Percentiles rank a stretch among this genome's conserved stretches.
These are phyloP conservation scores for Coniella vitis DNA, from an alignment of 2,329 filamentous ascomycete genomes.

Conservation along the genomic window DNA sequence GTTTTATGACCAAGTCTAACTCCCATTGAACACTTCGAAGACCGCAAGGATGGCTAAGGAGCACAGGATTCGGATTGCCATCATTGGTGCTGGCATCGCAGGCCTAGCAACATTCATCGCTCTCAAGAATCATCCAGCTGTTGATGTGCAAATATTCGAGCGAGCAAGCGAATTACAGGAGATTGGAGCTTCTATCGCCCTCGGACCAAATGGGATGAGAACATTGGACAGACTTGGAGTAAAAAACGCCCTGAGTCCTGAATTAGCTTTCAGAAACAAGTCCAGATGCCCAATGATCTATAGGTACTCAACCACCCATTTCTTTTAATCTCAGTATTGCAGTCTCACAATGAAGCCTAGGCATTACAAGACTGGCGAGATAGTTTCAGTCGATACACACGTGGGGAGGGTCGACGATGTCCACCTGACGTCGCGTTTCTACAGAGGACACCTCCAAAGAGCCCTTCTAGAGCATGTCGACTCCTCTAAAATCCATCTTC, in stretches of 20 bases:
- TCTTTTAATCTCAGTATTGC: neutral
- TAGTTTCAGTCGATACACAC: conserved; percentile 36
- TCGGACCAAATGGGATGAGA: conserved; percentile 47
- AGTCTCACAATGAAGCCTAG: conserved; percentile 17
- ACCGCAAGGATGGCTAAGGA: neutral
- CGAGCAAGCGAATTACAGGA: conserved; percentile 38
- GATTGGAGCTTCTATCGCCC: conserved; percentile 40
- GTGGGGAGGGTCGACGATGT: conserved; percentile 28
- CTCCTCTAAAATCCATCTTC: conserved; percentile 32
- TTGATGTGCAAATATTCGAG: conserved; percentile 44
- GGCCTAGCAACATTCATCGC: conserved; percentile 42
- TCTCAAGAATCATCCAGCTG: conserved; percentile 24
- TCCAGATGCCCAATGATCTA: conserved; percentile 39
- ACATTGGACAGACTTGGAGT: conserved; percentile 45
- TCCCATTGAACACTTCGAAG: no score
- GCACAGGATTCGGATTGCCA: conserved; percentile 32
- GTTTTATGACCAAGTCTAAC: no score
- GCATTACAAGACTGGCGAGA: conserved; percentile 37
- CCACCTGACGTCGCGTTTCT: conserved; percentile 38
- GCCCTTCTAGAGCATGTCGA: conserved; percentile 40
- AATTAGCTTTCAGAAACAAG: conserved; percentile 33
- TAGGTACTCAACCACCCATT: conserved; percentile 23
- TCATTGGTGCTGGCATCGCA: conserved; percentile 45
- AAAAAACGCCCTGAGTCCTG: conserved; percentile 34
- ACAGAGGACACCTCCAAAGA: conserved; percentile 42